Base-by-base conservation (phyloP, 495 filamentous ascomycete genomes). In the Copromyces sp. region DNA sequence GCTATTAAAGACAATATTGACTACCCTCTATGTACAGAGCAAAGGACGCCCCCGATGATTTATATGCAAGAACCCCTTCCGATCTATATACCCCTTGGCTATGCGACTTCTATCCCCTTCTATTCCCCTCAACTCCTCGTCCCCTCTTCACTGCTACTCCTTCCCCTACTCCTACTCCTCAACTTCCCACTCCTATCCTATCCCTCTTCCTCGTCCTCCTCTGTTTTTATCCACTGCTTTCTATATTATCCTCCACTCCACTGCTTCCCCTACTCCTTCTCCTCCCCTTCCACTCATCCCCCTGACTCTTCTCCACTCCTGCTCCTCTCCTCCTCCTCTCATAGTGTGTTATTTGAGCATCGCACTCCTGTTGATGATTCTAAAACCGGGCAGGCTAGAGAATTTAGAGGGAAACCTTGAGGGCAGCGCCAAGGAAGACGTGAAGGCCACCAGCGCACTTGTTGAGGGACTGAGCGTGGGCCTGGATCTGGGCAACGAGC, bases 1-100 rank as follows among this genome's bases (percentile, higher is more conserved):
- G 53, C 53, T 61, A 61, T 61, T 61, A 61, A 61, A 61, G 53
- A 61, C 53, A 61, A 61, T 61, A 61, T 61, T 61, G 53, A 61
- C 53, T 35, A 61, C 53, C 7, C 53, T 61, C 53, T 35, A 35
- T 16, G 53, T 61, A 47, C 44, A 61, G 53, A 53, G 53, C 53
- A 61, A 61, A 61, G 53, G 53, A 61, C 53, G 6, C 14, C 53
- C 53, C 53, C 29, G 29, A 61, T 61, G 53, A 35, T 35, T 61
- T 61, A 61, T 61, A 35, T 61, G 53, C 53, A 61, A 61, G 29
- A 61, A 61, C 53, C 29, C 53, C 53, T 61, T 16, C 53, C 53
- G 53, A 61, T 61, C 53, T 61, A 61, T 35, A 37, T 40, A 3
- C 14, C 24, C 47, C 20, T 59, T 59, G 47, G 47, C 47, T 59